phyloP scores from a whole-genome alignment of 176 grass and related monocot genomes.

The Cenchrus fungigraminus region DNA sequence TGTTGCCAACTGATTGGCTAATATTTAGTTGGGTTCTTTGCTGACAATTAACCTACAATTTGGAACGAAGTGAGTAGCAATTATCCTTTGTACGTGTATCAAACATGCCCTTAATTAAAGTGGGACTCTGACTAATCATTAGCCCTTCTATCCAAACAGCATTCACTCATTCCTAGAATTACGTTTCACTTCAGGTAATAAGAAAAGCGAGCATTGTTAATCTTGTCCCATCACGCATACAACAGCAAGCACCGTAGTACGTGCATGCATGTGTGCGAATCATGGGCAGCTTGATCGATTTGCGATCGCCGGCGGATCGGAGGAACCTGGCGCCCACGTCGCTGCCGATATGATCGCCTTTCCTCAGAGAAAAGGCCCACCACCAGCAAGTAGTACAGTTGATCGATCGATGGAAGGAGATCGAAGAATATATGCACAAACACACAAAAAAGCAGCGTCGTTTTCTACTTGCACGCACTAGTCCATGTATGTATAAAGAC shows the following conservation, averaged over 20 bases:
- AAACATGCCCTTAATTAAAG: too few species aligned
- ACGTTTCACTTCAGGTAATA: neutral
- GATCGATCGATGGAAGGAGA: conserved; percentile 3
- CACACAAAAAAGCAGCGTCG: conserved; percentile 44
- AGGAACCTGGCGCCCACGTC: conserved; percentile 33
- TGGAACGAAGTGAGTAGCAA: too few species aligned
- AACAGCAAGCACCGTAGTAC: neutral
- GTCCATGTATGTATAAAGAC: neutral
- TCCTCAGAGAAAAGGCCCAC: neutral
- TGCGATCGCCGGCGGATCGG: neutral
- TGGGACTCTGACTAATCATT: too few species aligned
- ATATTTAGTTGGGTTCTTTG: too few species aligned
- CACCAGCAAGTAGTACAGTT: neutral
- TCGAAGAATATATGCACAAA: conserved; percentile 41
- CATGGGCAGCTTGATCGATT: conserved; percentile 25
- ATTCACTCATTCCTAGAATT: too few species aligned
- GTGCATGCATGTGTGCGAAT: conserved; percentile 33
- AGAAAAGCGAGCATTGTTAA: neutral
- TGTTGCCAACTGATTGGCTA: too few species aligned
- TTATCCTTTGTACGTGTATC: too few species aligned
- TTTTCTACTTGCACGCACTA: neutral
- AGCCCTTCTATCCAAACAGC: too few species aligned
- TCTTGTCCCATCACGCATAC: neutral
- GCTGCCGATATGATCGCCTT: neutral
- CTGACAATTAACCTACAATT: too few species aligned